phyloP scores from a whole-genome alignment of 108 stramenopile genomes.

The Chaetoceros muelleri region DNA sequence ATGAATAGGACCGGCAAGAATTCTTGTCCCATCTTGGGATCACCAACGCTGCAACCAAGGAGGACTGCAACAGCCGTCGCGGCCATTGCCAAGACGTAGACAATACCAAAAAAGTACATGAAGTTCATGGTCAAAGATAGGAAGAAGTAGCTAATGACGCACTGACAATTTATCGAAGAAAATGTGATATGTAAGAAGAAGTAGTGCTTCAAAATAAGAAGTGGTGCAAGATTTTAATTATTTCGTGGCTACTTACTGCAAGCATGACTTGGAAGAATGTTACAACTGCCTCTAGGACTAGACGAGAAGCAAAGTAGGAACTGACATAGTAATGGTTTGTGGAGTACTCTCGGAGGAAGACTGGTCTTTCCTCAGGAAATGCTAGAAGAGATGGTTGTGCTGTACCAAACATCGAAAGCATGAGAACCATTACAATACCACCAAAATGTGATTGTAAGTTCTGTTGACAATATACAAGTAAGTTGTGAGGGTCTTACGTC shows the following conservation, averaged over 20 bases:
- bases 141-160: constrained; percentile 33
- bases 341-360: constrained; percentile 83
- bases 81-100: constrained; percentile 28
- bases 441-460: constrained; percentile 37
- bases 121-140: constrained; percentile 22
- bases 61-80: constrained; percentile 39
- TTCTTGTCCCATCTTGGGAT: constrained; percentile 45
- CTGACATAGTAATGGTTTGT: constrained; percentile 70
- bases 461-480: no score
- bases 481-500: no score
- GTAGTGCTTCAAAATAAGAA: no score
- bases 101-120: constrained; percentile 10
- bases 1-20: constrained; percentile 52
- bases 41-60: constrained; percentile 35
- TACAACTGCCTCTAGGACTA: constrained; percentile 43
- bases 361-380: constrained; percentile 80
- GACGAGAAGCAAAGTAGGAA: constrained; percentile 57
- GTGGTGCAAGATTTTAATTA: no score
- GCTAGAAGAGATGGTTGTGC: constrained; percentile 60
- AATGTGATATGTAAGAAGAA: no score
- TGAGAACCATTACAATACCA: constrained; percentile 47
- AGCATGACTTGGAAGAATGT: constrained; percentile 43
- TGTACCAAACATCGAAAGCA: constrained; percentile 67
- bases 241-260: constrained; percentile 7
- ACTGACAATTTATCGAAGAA: neutral